Conservation (phyloP, 169 alveolate genomes). For the Plasmodium sp. region DNA sequence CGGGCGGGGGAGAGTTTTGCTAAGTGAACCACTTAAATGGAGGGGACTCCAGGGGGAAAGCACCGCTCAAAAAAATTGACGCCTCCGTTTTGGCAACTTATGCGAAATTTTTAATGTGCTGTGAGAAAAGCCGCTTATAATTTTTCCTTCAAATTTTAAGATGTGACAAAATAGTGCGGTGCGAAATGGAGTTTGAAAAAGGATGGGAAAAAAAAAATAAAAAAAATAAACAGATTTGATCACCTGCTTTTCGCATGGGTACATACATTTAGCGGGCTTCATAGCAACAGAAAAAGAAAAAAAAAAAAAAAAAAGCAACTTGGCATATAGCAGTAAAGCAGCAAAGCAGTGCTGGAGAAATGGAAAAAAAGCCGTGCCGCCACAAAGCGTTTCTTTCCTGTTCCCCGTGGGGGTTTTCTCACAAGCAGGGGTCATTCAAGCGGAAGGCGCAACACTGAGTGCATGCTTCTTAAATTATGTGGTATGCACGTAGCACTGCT, state of each 20-base stretch:
- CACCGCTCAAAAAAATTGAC: background rate
- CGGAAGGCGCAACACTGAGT: background rate
- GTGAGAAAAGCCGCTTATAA: background rate
- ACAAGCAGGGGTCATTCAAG: background rate
- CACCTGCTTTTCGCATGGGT: background rate
- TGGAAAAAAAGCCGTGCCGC: background rate
- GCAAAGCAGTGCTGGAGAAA: background rate
- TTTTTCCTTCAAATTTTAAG: background rate
- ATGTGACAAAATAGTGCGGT: background rate
- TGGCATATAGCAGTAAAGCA: background rate
- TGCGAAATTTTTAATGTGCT: background rate
- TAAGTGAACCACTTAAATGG: background rate
- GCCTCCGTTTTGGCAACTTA: background rate
- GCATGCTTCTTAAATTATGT: background rate
- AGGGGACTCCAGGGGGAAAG: background rate
- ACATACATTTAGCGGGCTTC: background rate
- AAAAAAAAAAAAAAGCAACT: too few relatives aligned
- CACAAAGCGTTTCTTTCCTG: background rate
- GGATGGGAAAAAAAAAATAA: background rate
- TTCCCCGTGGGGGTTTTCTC: background rate
- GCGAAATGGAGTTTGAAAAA: background rate
- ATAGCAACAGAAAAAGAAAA: background rate
- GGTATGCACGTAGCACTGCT: background rate
- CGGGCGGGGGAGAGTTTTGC: background rate
- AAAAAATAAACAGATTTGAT: background rate